Percentiles rank a stretch among this genome's conserved stretches.
Conservation (phyloP, 371 early-diverging fungal genomes). For the Batkoa obscura region DNA sequence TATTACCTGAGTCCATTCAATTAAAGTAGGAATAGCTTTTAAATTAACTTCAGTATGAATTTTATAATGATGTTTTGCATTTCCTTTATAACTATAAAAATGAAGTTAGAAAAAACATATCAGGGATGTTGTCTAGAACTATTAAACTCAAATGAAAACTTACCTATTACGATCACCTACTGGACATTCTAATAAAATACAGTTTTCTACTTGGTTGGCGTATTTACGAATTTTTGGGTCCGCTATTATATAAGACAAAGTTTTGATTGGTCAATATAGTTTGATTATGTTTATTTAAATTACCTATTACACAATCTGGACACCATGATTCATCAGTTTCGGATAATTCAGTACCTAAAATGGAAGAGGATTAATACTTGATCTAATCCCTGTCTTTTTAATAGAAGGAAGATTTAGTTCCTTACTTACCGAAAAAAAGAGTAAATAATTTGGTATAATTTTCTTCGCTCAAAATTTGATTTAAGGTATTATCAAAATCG, state of each 20-base stretch:
- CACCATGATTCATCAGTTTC: constrained; percentile 30
- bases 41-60: constrained; percentile 14
- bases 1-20: constrained; percentile 26
- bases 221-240: constrained; percentile 25
- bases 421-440: neutral
- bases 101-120: neutral
- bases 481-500: neutral
- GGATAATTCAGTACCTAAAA: constrained; percentile 8
- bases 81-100: constrained; percentile 16
- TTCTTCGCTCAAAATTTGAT: neutral
- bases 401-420: no score
- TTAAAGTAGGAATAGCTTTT: constrained; percentile 26
- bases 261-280: neutral
- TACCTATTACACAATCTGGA: constrained; percentile 23
- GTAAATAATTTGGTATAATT: neutral
- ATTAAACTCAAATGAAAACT: no score
- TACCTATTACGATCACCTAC: constrained; percentile 20
- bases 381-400: no score
- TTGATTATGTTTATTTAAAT: neutral
- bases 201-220: constrained; percentile 12
- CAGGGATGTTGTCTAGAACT: no score
- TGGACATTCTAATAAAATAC: constrained; percentile 24
- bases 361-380: neutral
- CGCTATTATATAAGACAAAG: constrained; percentile 13
- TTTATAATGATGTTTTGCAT: constrained; percentile 19